A percentile compares a stretch with the other conserved stretches of the same genome.
Evolutionary conservation across 345 rosid genomes (phyloP).

Genomic region (Citrus unshiu): DNA sequence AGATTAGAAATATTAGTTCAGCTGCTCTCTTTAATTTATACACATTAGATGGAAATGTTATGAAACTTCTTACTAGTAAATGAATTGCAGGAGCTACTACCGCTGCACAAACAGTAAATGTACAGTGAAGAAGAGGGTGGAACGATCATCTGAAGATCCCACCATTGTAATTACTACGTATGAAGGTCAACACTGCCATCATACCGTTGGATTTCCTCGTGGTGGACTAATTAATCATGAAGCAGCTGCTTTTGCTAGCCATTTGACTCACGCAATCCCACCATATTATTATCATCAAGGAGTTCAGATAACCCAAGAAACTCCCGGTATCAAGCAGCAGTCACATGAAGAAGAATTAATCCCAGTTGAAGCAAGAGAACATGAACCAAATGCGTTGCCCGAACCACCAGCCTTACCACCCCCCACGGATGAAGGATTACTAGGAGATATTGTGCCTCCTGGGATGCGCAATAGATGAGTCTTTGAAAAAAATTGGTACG

Average conservation of each 20-base stretch:
- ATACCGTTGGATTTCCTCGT: slow-evolving; percentile 71
- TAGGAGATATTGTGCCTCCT: slow-evolving; percentile 84
- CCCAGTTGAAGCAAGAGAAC: slow-evolving; percentile 21
- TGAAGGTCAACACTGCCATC: slow-evolving; percentile 99
- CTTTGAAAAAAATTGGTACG: slow-evolving; percentile 23
- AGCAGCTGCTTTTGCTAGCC: slow-evolving; percentile 38
- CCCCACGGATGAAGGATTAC: slow-evolving; percentile 65
- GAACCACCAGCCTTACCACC: slow-evolving; percentile 19
- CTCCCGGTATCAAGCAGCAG: slow-evolving; percentile 21
- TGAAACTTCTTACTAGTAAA: not conserved
- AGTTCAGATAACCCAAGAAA: slow-evolving; percentile 38
- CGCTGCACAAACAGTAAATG: slow-evolving; percentile 92
- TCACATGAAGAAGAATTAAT: not conserved
- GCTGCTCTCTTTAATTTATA: not conserved
- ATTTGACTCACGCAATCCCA: slow-evolving; percentile 43
- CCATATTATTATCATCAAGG: slow-evolving; percentile 43
- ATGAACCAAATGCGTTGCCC: slow-evolving; percentile 11
- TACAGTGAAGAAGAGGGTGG: slow-evolving; percentile 96
- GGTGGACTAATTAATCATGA: slow-evolving; percentile 66
- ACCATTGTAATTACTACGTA: slow-evolving; percentile 83
- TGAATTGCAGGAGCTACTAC: slow-evolving; percentile 75
- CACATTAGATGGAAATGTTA: not conserved
- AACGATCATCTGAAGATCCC: slow-evolving; percentile 85
- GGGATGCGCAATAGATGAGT: slow-evolving; percentile 62
- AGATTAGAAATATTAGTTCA: not conserved